A percentile compares a stretch with the other conserved stretches of the same genome.
These are phyloP conservation scores for Blastobotrys muscicola DNA, from an alignment of 805 yeast genomes.

Conservation along the genomic window DNA sequence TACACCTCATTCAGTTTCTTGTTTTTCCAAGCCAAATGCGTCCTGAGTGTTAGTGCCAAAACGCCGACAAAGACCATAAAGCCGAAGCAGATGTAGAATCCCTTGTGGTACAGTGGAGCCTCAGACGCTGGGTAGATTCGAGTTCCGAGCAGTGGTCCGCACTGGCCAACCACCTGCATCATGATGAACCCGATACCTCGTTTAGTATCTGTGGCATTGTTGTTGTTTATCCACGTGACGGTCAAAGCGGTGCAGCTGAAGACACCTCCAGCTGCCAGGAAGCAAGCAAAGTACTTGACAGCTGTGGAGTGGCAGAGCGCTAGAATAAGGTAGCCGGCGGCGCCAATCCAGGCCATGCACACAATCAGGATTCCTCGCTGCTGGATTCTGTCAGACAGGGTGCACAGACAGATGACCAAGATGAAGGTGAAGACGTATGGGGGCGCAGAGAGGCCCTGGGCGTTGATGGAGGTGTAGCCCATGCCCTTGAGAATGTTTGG, in stretches of 20 bases:
- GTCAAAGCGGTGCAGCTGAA: constrained; percentile 4
- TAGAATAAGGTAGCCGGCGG: constrained; percentile 18
- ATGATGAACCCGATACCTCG: constrained; percentile 24
- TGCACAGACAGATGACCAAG: constrained; percentile 9
- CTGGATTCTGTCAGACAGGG: constrained; percentile 34
- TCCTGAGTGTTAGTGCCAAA: constrained; percentile 8
- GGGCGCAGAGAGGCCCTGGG: constrained; percentile 40
- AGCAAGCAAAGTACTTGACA: constrained; percentile 24
- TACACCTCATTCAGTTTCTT: constrained; percentile 10
- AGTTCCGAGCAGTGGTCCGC: constrained; percentile 24
- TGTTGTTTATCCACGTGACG: neutral
- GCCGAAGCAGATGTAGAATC: constrained; percentile 18
- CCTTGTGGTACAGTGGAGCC: constrained; percentile 14
- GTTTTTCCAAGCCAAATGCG: constrained; percentile 11
- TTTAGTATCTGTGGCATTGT: constrained; percentile 16
- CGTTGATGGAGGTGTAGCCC: constrained; percentile 32
- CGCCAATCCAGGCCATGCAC: constrained; percentile 9
- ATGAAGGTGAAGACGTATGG: constrained; percentile 33
- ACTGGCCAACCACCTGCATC: constrained; percentile 23
- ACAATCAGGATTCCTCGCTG: constrained; percentile 19
- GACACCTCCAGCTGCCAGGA: constrained; percentile 19
- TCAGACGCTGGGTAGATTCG: constrained; percentile 18
- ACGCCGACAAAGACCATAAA: constrained; percentile 9
- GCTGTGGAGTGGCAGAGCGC: constrained; percentile 17
- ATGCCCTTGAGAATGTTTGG: constrained; percentile 38